Percentiles rank a stretch among this genome's conserved stretches.
Conservation (phyloP, 768 basidiomycete genomes). For the Pisolithus microcarpus region DNA sequence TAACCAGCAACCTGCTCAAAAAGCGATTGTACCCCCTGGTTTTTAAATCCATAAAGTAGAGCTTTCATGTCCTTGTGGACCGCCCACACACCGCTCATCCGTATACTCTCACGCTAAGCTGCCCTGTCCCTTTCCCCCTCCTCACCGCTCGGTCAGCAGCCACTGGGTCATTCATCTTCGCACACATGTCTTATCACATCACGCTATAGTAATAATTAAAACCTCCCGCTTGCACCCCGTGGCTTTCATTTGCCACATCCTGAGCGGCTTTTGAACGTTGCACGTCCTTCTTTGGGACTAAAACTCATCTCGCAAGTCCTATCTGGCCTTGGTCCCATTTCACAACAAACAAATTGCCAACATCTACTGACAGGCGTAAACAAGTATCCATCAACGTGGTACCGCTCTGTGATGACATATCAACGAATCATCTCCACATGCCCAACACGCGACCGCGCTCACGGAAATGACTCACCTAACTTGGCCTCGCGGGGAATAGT, state of each 20-base stretch:
- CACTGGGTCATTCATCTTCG: conserved; percentile 9
- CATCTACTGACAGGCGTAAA: conserved; percentile 16
- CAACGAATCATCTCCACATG: conserved; percentile 18
- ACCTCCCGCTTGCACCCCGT: conserved; percentile 8
- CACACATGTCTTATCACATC: conserved; percentile 21
- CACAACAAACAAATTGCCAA: conserved; percentile 15
- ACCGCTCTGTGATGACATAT: conserved; percentile 4
- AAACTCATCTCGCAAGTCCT: too few relatives aligned
- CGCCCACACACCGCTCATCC: conserved; percentile 2
- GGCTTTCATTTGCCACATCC: conserved; percentile 10
- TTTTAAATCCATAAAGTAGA: conserved; percentile 41
- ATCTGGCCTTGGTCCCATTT: neutral
- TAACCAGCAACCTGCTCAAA: conserved; percentile 27
- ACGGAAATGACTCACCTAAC: conserved; percentile 26
- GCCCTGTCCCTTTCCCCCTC: conserved; percentile 7
- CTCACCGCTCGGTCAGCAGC: conserved; percentile 12
- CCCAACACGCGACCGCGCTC: conserved; percentile 10
- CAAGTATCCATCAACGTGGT: conserved; percentile 6
- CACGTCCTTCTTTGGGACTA: conserved; percentile 4
- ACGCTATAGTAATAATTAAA: conserved; percentile 20
- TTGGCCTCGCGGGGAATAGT: conserved; percentile 50
- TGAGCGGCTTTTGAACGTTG: conserved; percentile 23
- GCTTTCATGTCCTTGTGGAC: conserved; percentile 3
- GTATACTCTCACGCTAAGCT: conserved; percentile 4
- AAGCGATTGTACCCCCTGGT: conserved; percentile 76